These are phyloP conservation scores for Pseudogymnoascus sp. DNA, from an alignment of 2,329 filamentous ascomycete genomes.

Conservation along the genomic window DNA sequence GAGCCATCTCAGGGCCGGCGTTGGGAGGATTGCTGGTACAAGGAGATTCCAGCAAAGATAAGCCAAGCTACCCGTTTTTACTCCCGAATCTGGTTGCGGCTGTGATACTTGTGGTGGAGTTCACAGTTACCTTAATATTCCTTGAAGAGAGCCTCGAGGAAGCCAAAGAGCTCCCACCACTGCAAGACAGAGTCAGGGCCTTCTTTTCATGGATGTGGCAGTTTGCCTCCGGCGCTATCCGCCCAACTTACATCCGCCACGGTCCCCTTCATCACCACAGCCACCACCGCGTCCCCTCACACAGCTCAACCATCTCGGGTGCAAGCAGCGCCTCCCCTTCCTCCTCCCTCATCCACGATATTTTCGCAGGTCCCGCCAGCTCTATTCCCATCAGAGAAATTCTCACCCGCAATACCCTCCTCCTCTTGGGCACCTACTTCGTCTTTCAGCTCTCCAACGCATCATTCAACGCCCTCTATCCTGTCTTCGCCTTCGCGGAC, in stretches of 20 bases:
- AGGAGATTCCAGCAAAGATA: slow-evolving; percentile 37
- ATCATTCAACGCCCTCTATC: slow-evolving; percentile 90
- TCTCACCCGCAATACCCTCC: slow-evolving; percentile 71
- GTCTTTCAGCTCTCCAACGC: slow-evolving; percentile 93
- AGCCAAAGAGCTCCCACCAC: slow-evolving; percentile 50
- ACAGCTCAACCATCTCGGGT: slow-evolving; percentile 30
- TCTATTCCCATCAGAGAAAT: slow-evolving; percentile 51
- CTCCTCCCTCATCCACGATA: slow-evolving; percentile 19
- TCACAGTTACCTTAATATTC: slow-evolving; percentile 68
- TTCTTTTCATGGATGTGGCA: slow-evolving; percentile 65
- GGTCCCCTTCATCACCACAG: slow-evolving; percentile 13
- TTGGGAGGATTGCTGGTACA: slow-evolving; percentile 78
- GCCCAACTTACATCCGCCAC: slow-evolving; percentile 50
- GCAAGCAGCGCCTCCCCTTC: slow-evolving; percentile 35
- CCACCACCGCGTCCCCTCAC: slow-evolving; percentile 26
- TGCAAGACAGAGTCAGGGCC: slow-evolving; percentile 48
- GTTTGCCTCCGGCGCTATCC: slow-evolving; percentile 48
- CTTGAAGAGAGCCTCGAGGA: slow-evolving; percentile 80
- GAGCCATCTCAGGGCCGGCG: slow-evolving; percentile 85
- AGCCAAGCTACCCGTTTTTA: slow-evolving; percentile 69
- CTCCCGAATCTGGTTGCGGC: slow-evolving; percentile 76
- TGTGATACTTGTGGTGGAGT: slow-evolving; percentile 60
- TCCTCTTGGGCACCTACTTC: slow-evolving; percentile 77
- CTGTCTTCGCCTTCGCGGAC: slow-evolving; percentile 75
- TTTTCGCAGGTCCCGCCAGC: slow-evolving; percentile 38